Evolutionary conservation across 1,284 basidiomycete species (phyloP).

Genomic region (Ganoderma leucocontextum): DNA sequence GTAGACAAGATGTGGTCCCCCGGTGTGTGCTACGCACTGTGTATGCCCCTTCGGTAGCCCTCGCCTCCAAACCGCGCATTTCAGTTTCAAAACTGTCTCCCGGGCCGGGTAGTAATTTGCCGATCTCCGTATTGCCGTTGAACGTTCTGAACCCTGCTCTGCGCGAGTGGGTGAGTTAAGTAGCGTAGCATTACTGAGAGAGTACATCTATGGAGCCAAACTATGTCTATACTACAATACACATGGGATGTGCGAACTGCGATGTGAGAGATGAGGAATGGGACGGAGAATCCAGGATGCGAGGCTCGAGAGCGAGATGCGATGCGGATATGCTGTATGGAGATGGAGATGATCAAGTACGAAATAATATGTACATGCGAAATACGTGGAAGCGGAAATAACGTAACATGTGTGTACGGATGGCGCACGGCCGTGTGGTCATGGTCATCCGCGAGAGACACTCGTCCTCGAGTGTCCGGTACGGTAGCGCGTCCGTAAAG

Average conservation of each 20-base stretch:
- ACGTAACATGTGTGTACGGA: not conserved
- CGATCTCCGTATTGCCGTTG: no score
- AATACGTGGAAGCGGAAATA: not conserved
- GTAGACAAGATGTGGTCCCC: no score
- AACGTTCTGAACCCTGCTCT: no score
- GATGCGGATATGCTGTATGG: not conserved
- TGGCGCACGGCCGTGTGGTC: not conserved
- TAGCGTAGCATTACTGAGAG: no score
- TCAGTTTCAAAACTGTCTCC: no score
- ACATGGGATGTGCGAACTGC: not conserved
- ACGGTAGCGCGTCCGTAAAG: not conserved
- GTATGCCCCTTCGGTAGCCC: no score
- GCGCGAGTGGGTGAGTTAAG: no score
- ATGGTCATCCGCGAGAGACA: not conserved
- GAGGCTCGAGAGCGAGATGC: not conserved
- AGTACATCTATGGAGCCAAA: no score
- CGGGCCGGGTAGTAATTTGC: no score
- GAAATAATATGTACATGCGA: not conserved
- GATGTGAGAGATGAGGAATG: not conserved
- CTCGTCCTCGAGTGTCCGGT: not conserved
- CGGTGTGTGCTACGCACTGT: no score
- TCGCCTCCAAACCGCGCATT: no score
- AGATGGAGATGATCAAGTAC: not conserved
- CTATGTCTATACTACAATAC: not conserved
- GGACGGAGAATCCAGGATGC: not conserved